Conservation (phyloP, 2,329 filamentous ascomycete species). For the Colletotrichum zoysiae region DNA sequence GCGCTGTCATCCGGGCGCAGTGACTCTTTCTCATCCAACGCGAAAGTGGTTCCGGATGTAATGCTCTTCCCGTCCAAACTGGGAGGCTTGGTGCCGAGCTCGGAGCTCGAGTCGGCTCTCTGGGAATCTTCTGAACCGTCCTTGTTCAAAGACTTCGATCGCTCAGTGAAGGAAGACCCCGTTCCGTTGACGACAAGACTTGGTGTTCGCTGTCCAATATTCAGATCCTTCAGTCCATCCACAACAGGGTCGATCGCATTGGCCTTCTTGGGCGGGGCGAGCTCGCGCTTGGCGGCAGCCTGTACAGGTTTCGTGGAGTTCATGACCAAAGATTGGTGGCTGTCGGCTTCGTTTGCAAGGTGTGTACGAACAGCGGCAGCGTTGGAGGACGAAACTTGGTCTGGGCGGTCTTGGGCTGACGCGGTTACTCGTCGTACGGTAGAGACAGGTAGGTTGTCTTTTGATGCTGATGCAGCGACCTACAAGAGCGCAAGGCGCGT, state of each 20-base stretch:
- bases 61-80: conserved; percentile 96
- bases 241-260: conserved; percentile 40
- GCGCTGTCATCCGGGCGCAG: conserved; percentile 95
- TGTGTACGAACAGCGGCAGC: conserved; percentile 3
- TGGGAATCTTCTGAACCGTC: conserved; percentile 69
- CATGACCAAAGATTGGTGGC: conserved; percentile 18
- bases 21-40: conserved; percentile 96
- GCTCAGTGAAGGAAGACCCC: conserved; percentile 55
- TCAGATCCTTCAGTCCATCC: conserved; percentile 49
- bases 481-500: conserved; percentile 47
- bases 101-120: conserved; percentile 72
- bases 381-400: conserved; percentile 9
- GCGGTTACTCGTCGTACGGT: conserved; percentile 47
- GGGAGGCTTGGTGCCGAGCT: conserved; percentile 82
- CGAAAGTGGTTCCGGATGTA: conserved; percentile 93
- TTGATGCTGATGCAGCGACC: conserved; percentile 63
- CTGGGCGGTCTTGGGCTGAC: conserved; percentile 39
- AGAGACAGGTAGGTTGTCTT: conserved; percentile 51
- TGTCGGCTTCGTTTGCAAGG: conserved; percentile 25
- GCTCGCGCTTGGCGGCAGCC: conserved; percentile 16
- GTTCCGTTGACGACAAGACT: conserved; percentile 65
- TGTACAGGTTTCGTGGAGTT: conserved; percentile 24
- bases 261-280: conserved; percentile 12
- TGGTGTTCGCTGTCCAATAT: conserved; percentile 49
- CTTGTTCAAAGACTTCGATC: conserved; percentile 52